These are phyloP conservation scores for Cyberlindnera mississippiensis DNA, from an alignment of 805 yeast species.

Conservation along the genomic window DNA sequence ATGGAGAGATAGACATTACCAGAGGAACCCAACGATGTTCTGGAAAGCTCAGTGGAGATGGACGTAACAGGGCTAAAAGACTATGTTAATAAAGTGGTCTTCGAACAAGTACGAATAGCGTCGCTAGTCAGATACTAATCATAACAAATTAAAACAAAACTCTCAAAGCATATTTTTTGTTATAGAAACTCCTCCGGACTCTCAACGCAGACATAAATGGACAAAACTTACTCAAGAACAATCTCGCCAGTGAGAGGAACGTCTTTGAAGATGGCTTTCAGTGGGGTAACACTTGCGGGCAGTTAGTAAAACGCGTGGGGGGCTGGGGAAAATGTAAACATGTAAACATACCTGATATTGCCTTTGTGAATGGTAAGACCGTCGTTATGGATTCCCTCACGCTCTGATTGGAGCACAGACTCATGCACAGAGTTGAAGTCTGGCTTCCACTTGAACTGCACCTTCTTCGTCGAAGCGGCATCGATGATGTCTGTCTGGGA, in stretches of 20 bases:
- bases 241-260: conserved; percentile 60
- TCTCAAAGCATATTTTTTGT: neutral
- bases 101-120: no score
- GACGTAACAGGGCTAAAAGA: neutral
- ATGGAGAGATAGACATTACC: conserved; percentile 27
- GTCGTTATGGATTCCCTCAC: conserved; percentile 26
- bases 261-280: conserved; percentile 66
- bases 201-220: neutral
- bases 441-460: conserved; percentile 78
- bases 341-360: conserved; percentile 26
- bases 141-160: no score
- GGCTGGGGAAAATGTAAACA: neutral
- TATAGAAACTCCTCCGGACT: no score
- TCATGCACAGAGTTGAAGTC: conserved; percentile 66
- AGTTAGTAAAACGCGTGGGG: conserved; percentile 17
- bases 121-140: no score
- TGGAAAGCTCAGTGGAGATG: neutral
- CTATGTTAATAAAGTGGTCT: neutral
- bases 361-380: conserved; percentile 31
- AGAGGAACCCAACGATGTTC: neutral
- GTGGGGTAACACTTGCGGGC: conserved; percentile 57
- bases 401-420: conserved; percentile 37
- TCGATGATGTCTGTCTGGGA: conserved; percentile 42
- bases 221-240: conserved; percentile 30
- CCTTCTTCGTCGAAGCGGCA: conserved; percentile 36